Evolutionary conservation across 1,139 yeast species (phyloP).

Genomic region (Hyphopichia wangnamkhiaoensis): DNA sequence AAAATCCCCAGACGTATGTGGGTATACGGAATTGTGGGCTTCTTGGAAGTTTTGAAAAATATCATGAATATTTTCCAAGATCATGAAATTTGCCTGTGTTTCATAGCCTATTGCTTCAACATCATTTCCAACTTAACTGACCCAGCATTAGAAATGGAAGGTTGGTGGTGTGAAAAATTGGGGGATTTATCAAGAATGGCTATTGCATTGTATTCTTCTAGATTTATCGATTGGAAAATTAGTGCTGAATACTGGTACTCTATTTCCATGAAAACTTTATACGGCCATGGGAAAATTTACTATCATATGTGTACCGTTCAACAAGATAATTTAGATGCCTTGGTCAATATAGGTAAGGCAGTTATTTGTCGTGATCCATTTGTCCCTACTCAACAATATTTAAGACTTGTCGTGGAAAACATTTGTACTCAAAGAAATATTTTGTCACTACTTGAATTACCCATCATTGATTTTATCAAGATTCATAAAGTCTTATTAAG

Average conservation of each 20-base stretch:
- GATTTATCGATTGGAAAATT: conserved; percentile 78
- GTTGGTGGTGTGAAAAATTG: conserved; percentile 77
- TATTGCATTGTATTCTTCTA: conserved; percentile 73
- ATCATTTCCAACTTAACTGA: conserved; percentile 55
- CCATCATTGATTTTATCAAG: conserved; percentile 65
- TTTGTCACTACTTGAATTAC: conserved; percentile 56
- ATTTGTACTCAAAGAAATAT: conserved; percentile 73
- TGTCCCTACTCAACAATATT: conserved; percentile 76
- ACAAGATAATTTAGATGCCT: conserved; percentile 75
- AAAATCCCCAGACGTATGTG: conserved; percentile 77
- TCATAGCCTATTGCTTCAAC: conserved; percentile 51
- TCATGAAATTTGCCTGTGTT: conserved; percentile 50
- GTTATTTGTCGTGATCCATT: conserved; percentile 80
- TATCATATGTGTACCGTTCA: conserved; percentile 85
- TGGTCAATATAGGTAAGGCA: conserved; percentile 74
- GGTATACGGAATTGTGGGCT: conserved; percentile 81
- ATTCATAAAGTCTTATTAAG: conserved; percentile 61
- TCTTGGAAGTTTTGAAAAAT: conserved; percentile 75
- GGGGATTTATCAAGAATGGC: conserved; percentile 85
- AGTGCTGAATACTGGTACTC: conserved; percentile 80
- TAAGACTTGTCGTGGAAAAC: conserved; percentile 74
- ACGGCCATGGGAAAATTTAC: conserved; percentile 78
- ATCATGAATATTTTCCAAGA: conserved; percentile 59
- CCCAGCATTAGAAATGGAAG: conserved; percentile 57
- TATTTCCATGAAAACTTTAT: conserved; percentile 65